Conservation (phyloP, 2,329 filamentous ascomycete species). For the Coleophoma crateriformis region DNA sequence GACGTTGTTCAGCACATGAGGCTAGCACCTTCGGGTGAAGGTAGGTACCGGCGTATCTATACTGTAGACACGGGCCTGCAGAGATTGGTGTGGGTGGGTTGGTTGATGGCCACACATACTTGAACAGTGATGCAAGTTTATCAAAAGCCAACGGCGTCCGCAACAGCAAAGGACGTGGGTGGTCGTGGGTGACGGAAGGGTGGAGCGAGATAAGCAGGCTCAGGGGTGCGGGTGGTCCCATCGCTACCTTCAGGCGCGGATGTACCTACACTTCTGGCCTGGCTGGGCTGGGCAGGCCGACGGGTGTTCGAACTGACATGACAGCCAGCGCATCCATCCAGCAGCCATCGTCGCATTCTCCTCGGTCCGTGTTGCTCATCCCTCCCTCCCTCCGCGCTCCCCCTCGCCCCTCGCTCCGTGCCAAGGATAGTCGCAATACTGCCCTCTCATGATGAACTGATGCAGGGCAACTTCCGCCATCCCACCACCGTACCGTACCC, state of each 20-base stretch:
- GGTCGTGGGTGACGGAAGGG: not conserved
- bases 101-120: not conserved
- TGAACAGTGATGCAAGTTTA: constrained; percentile 7
- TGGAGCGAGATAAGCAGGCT: not conserved
- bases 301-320: not conserved
- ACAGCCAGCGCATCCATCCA: not conserved
- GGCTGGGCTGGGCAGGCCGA: not conserved
- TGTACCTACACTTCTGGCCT: not conserved
- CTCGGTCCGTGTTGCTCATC: not conserved
- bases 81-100: too few relatives aligned
- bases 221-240: not conserved
- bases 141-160: constrained; percentile 1
- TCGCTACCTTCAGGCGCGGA: not conserved
- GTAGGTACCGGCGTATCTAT: not conserved
- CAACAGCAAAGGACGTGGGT: not conserved
- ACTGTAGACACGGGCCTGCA: not conserved
- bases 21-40: not conserved
- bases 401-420: too few relatives aligned
- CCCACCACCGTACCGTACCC: too few relatives aligned
- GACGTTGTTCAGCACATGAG: not conserved
- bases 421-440: too few relatives aligned
- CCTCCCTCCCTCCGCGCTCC: not conserved
- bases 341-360: not conserved
- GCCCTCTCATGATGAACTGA: too few relatives aligned
- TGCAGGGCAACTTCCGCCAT: too few relatives aligned